Evolutionary conservation across 495 filamentous ascomycete genomes (phyloP).

Genomic region (Articulospora tetracladia): DNA sequence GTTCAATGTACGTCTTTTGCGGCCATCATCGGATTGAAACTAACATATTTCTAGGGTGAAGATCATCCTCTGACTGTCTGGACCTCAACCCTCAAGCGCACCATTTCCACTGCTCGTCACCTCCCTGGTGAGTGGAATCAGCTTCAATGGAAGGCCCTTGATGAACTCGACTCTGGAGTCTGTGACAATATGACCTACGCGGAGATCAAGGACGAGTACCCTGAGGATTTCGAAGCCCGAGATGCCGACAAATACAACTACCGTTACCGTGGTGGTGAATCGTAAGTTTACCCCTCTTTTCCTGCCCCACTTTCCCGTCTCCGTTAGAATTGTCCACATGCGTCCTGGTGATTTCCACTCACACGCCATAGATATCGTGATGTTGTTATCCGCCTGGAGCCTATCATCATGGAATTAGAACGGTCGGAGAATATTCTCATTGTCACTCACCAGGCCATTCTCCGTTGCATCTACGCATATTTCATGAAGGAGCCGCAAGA

Average conservation of each 20-base stretch:
- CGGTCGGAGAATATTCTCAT: slow-evolving; percentile 95
- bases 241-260: slow-evolving; percentile 99
- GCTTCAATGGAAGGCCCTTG: slow-evolving; percentile 96
- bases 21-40: background rate
- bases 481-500: slow-evolving; percentile 97
- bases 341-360: background rate
- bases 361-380: slow-evolving; percentile 65
- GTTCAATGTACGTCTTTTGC: slow-evolving; percentile 53
- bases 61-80: slow-evolving; percentile 87
- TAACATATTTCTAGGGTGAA: slow-evolving; percentile 24
- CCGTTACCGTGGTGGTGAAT: slow-evolving; percentile 94
- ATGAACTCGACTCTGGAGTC: slow-evolving; percentile 94
- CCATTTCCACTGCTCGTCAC: slow-evolving; percentile 83
- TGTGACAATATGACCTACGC: slow-evolving; percentile 94
- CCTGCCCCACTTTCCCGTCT: background rate
- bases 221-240: slow-evolving; percentile 88
- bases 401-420: slow-evolving; percentile 99
- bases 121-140: slow-evolving; percentile 76
- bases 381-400: slow-evolving; percentile 94
- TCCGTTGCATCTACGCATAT: slow-evolving; percentile 96
- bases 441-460: slow-evolving; percentile 93
- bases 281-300: slow-evolving; percentile 29
- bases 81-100: slow-evolving; percentile 93
- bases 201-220: slow-evolving; percentile 84
- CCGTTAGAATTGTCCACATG: no score